Base-by-base conservation (phyloP, 371 early-diverging fungal genomes). In the Catenaria anguillulae region DNA sequence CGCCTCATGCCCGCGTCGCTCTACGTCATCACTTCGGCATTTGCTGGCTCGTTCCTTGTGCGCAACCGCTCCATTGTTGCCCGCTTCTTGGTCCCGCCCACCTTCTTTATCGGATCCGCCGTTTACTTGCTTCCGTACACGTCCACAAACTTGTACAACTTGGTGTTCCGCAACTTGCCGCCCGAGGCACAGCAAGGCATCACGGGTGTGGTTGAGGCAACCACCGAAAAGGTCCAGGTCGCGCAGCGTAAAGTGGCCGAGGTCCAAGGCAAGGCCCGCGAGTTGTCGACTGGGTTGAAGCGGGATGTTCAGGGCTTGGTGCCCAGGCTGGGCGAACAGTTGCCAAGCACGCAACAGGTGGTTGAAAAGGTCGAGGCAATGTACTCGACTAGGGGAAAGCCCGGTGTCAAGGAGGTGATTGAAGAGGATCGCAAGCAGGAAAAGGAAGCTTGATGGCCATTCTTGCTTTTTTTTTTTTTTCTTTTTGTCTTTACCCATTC, bases 91-190 rank as follows among this genome's bases (percentile, higher is more conserved):
- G 33, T 8, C 13, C 55, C 55, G 55, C 55, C 55, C 21, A n/a
- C 35, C 35, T 55, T 55, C 55, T 21, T 34, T 15, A 34, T 55
- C 33, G 55, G 23, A 24, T 21, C 24, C n/a, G n/a, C n/a, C n/a
- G n/a, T n/a, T n/a, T n/a, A 56, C 37, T 56, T 56, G n/a, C 34
- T 56, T 19, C 56, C 56, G 21, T 34, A 56, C 35, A 56, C 56
- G 3, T 29, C 56, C 23, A 56, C 56, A 23, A 56, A 56, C 37
- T 23, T 24, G 29, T 56, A 54, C n/a, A n/a, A n/a, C n/a, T n/a
- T n/a, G n/a, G n/a, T n/a, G n/a, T n/a, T n/a, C n/a, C n/a, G n/a
- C n/a, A n/a, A n/a, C n/a, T n/a, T n/a, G n/a, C n/a, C n/a, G n/a
- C n/a, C n/a, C n/a, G n/a, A n/a, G n/a, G n/a, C n/a, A n/a, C n/a